A percentile compares a stretch with the other conserved stretches of the same genome.
Conservation (phyloP, 768 basidiomycete species). For the Boletellus emodensis region DNA sequence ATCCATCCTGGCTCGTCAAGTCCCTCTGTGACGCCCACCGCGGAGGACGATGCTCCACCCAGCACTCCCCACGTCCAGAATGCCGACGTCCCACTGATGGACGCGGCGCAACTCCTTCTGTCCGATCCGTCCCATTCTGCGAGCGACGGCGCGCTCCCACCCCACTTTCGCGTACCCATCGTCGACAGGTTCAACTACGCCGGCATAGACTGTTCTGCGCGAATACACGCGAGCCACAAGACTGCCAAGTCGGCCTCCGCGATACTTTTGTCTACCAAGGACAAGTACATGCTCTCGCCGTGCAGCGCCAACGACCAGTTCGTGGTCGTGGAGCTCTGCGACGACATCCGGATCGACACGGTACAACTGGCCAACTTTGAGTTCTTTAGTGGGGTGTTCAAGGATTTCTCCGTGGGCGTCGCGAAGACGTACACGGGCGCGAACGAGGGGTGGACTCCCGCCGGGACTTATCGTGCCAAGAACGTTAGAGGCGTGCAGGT, state of each 20-base stretch:
- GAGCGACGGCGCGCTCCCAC: constrained; percentile 35
- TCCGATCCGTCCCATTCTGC: constrained; percentile 12
- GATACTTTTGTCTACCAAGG: constrained; percentile 85
- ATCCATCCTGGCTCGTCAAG: constrained; percentile 35
- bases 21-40: constrained; percentile 15
- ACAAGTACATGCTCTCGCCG: constrained; percentile 95
- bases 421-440: constrained; percentile 74
- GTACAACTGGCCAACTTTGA: constrained; percentile 96
- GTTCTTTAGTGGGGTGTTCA: constrained; percentile 96
- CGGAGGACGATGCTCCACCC: constrained; percentile 1
- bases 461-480: constrained; percentile 80
- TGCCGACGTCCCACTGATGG: constrained; percentile 4
- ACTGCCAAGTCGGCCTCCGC: constrained; percentile 78
- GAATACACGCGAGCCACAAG: constrained; percentile 80
- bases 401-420: constrained; percentile 83
- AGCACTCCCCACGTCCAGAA: constrained; percentile 1
- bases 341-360: constrained; percentile 95
- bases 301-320: constrained; percentile 65
- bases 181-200: constrained; percentile 95
- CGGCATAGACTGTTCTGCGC: constrained; percentile 86
- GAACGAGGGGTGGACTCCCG: constrained; percentile 61
- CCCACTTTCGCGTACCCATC: constrained; percentile 69
- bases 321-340: constrained; percentile 94
- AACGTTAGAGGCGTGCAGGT: constrained; percentile 92
- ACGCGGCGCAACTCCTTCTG: constrained; percentile 6